Evolutionary conservation across 1,284 basidiomycete species (phyloP).

Genomic region (Rhodotorula sp.): DNA sequence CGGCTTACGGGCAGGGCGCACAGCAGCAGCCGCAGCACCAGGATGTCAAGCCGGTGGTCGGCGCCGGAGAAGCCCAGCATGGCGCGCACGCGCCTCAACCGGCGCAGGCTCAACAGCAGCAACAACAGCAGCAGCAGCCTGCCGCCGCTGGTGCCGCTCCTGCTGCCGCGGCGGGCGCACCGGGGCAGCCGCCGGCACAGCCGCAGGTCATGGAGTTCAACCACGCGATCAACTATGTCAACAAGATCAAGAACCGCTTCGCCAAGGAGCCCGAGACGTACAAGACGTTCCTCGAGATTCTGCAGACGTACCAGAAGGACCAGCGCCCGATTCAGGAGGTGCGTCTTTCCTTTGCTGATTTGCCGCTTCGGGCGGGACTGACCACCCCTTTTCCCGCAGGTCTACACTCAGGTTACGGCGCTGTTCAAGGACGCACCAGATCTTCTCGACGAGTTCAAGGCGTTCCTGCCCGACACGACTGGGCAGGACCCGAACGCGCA

Average conservation of each 20-base stretch:
- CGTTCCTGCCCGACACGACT: conserved; percentile 77
- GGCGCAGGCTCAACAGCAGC: background rate
- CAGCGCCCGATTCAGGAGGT: conserved; percentile 85
- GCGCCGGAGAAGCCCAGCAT: background rate
- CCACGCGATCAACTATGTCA: conserved; percentile 95
- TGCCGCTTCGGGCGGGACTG: background rate
- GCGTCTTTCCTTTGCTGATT: conserved; percentile 48
- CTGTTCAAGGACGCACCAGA: conserved; percentile 93
- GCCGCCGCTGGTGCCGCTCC: conserved; percentile 14
- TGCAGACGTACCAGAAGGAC: conserved; percentile 97
- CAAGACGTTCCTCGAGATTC: conserved; percentile 95
- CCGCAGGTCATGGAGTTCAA: conserved; percentile 74
- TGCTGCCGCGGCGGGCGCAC: background rate
- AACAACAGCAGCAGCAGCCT: conserved; percentile 22
- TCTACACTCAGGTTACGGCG: conserved; percentile 87
- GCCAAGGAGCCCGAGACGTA: conserved; percentile 88
- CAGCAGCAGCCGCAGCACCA: conserved; percentile 6
- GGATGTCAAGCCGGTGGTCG: conserved; percentile 3
- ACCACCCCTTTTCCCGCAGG: conserved; percentile 58
- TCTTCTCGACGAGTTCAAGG: conserved; percentile 91
- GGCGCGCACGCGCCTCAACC: background rate
- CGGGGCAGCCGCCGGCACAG: background rate
- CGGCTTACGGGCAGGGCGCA: conserved; percentile 1
- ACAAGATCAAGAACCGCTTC: conserved; percentile 96
- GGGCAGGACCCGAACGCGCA: conserved; percentile 3